phyloP scores from a whole-genome alignment of 495 filamentous ascomycete species.

The Penicillium verhagenii region DNA sequence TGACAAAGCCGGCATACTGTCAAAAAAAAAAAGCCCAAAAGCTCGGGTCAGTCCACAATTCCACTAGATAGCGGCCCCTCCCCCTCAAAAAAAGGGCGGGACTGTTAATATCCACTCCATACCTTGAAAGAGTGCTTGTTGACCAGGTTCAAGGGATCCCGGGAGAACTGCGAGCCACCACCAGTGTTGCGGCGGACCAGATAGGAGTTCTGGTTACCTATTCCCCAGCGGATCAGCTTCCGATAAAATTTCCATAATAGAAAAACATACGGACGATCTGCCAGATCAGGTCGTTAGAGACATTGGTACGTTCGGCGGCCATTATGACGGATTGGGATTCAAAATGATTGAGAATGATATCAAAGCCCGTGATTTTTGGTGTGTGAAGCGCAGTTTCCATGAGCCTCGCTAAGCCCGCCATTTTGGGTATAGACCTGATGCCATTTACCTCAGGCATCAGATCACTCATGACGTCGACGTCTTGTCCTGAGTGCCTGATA shows the following conservation, averaged over 20 bases:
- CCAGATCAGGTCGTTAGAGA: slow-evolving; percentile 90
- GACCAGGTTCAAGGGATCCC: slow-evolving; percentile 84
- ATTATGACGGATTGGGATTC: slow-evolving; percentile 38
- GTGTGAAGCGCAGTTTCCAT: slow-evolving; percentile 13
- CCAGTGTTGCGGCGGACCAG: slow-evolving; percentile 81
- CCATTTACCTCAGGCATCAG: background rate
- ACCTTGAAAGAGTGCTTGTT: slow-evolving; percentile 94
- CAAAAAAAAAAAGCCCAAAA: background rate
- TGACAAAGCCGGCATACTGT: slow-evolving; percentile 85
- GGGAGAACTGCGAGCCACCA: slow-evolving; percentile 84
- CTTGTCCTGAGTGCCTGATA: background rate
- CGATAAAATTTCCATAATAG: background rate
- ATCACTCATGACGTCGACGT: background rate
- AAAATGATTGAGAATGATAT: slow-evolving; percentile 26
- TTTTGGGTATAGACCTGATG: slow-evolving; percentile 35
- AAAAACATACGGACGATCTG: slow-evolving; percentile 75
- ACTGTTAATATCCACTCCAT: slow-evolving; percentile 11
- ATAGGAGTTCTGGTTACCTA: slow-evolving; percentile 78
- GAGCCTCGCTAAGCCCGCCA: slow-evolving; percentile 45
- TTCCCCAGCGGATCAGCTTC: slow-evolving; percentile 11
- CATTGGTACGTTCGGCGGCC: slow-evolving; percentile 53
- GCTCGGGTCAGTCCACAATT: slow-evolving; percentile 1
- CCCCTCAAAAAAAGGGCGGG: background rate
- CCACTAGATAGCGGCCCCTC: background rate
- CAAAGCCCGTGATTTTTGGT: slow-evolving; percentile 16